Evolutionary conservation across 2,329 filamentous ascomycete genomes (phyloP), one percentile per base, ranked within the genome.

Genomic region (Phialemoniopsis sp.): DNA sequence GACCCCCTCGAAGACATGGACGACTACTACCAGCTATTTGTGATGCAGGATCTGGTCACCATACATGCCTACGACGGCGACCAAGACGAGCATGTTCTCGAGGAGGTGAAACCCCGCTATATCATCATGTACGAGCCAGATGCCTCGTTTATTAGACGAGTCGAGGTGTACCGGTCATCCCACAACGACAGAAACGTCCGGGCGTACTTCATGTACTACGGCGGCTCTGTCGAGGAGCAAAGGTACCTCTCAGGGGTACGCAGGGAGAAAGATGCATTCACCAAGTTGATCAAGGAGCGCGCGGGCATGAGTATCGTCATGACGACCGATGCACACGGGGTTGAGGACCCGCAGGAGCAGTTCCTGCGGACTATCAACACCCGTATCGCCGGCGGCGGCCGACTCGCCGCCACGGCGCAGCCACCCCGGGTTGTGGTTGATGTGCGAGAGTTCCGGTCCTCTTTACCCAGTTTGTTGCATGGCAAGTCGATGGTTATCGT

Each of bases 51-150:
- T 49, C 70, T 97, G 15, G 75, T 97, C 12, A 80, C 95, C 31
- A 74, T 97, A 14, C 93, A 97, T 59, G 86, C 93, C 2, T 98
- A 95, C 58, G 89, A 95, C 43, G 90, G 90, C 10, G 93, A 97
- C 57, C 85, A 91, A 68, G 93, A 98, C 59, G 93, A 97, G 57
- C 88, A 95, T 58, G 76, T 97, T n/a, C 76, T 98, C 2, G 91
- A 98, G 59, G 93, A 98, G 63, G 75, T 93, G 42, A 89, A 87
- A 55, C 93, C 93, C 28, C 82, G 87, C 44, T 96, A 96, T 61
- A 89, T 98, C 43, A 86, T 98, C 66, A 97, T 98, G 93, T 98
- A 96, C 62, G 93, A 97, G 58, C 91, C 93, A 1, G 89, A 97
- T 49, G 82, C 91, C 4, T 83, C 91, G 4, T 98, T 98, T 60